phyloP scores from a whole-genome alignment of 2,329 filamentous ascomycete species.

The Cladosporium sp. region DNA sequence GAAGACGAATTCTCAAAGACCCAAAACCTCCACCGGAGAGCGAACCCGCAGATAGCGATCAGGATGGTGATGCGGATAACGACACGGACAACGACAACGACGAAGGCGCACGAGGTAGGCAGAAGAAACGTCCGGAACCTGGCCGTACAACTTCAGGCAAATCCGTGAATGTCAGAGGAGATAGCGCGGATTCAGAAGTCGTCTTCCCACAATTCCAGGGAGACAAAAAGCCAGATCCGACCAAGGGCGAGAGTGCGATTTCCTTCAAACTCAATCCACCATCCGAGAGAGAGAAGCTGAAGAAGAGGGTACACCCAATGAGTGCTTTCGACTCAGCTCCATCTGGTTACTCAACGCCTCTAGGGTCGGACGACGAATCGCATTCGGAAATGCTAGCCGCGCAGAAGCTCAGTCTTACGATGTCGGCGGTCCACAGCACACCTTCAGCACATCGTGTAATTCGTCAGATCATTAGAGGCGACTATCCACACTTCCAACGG shows the following conservation, averaged over 20 bases:
- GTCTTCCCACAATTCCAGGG: conserved; percentile 14
- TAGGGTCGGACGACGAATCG: conserved; percentile 81
- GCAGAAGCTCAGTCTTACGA: conserved; percentile 75
- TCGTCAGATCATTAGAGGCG: conserved; percentile 83
- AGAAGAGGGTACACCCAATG: conserved; percentile 62
- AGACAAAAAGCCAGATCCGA: conserved; percentile 30
- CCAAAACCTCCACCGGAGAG: conserved; percentile 14
- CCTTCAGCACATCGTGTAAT: conserved; percentile 76
- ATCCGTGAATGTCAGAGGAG: conserved; percentile 26
- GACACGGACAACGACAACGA: conserved; percentile 30
- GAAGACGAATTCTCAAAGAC: conserved; percentile 25
- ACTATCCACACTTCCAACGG: conserved; percentile 71
- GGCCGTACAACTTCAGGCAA: conserved; percentile 32
- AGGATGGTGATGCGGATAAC: conserved; percentile 21
- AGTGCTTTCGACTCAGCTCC: conserved; percentile 76
- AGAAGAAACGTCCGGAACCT: conserved; percentile 31
- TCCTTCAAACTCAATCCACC: conserved; percentile 26
- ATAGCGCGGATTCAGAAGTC: conserved; percentile 28
- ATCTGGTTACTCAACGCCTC: conserved; percentile 55
- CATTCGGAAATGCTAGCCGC: conserved; percentile 81
- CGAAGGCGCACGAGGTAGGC: conserved; percentile 27
- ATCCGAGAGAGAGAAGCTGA: conserved; percentile 23
- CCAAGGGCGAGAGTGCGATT: conserved; percentile 31
- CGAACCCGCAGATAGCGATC: conserved; percentile 16
- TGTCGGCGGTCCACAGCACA: conserved; percentile 74